Percentiles rank a stretch among this genome's conserved stretches.
These are phyloP conservation scores for Nepenthes mirabilis DNA, from an alignment of 148 eudicot species.

Conservation along the genomic window DNA sequence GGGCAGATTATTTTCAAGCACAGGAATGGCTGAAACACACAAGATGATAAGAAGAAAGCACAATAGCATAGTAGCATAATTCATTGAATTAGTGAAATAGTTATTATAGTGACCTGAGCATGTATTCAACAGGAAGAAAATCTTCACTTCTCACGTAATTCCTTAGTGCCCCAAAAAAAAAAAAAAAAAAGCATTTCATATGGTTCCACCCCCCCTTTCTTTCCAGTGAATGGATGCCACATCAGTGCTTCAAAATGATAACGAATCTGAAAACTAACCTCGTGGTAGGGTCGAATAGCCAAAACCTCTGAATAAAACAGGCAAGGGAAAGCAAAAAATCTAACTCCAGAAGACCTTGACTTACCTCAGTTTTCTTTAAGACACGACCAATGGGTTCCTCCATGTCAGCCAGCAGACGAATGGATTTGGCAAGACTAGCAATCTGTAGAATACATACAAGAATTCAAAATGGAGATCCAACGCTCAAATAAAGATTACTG, in stretches of 20 bases:
- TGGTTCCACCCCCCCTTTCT: no score
- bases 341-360: background rate
- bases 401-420: constrained; percentile 88
- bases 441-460: constrained; percentile 22
- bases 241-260: no score
- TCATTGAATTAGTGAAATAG: background rate
- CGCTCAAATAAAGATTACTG: background rate
- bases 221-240: no score
- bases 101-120: background rate
- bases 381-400: constrained; percentile 88
- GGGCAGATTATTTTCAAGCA: background rate
- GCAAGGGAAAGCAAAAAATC: background rate
- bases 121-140: background rate
- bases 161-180: no score
- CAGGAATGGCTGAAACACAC: background rate
- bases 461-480: background rate
- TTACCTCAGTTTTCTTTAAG: constrained; percentile 74
- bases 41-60: background rate
- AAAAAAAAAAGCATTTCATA: no score
- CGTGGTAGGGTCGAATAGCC: no score
- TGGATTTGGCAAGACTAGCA: constrained; percentile 68
- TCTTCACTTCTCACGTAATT: no score
- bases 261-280: no score
- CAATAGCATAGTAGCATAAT: background rate
- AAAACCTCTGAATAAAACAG: no score